Base-by-base conservation (phyloP, 2,329 filamentous ascomycete genomes). In the Fusarium sp. region DNA sequence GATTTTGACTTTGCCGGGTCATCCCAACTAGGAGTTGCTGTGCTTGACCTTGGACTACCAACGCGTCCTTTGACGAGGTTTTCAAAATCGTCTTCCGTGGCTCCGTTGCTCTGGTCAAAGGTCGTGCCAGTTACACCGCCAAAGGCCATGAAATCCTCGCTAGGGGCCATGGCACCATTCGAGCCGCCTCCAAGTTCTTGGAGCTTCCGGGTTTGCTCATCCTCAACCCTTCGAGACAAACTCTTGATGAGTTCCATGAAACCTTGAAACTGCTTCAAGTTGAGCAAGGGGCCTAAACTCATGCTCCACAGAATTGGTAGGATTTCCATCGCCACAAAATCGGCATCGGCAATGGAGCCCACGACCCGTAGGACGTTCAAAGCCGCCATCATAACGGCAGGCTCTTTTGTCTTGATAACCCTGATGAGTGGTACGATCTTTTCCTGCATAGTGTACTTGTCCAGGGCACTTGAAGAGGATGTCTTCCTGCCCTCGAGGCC, bases 381-480 rank as follows among this genome's bases (percentile, higher is more conserved):
- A 1, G 94, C 91, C 8, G 95, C 94, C 84, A 98, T 91, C 92
- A 98, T 98, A 11, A 99, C 96, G 10, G 94, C 94, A 0, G 96
- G 96, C 77, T 99, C 96, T 76, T 97, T 98, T 0, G 96, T 99
- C 80, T 97, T 98, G 81, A 99, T 98, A 3, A 85, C 94, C 74
- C 92, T 94, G 63, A 99, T 85, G 6, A 98, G 81, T 1, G 96
- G 96, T 0, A 98, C 87, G 33, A 99, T 92, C 81, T 97, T 98
- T 76, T 99, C 96, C 77, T 99, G 96, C 81, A 99, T 95, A 0
- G 96, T 98, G 75, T 96, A 98, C 78, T 98, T 98, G 81, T 99
- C 96, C 27, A 99, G 83, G 5, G 95, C 94, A 3, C 89, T 93
- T 1, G 91, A 91, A 2, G 87, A 91, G 5, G 86, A 87, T 4